Evolutionary conservation across 495 filamentous ascomycete genomes (phyloP).

Genomic region (Aspergillus incahuasiensis): DNA sequence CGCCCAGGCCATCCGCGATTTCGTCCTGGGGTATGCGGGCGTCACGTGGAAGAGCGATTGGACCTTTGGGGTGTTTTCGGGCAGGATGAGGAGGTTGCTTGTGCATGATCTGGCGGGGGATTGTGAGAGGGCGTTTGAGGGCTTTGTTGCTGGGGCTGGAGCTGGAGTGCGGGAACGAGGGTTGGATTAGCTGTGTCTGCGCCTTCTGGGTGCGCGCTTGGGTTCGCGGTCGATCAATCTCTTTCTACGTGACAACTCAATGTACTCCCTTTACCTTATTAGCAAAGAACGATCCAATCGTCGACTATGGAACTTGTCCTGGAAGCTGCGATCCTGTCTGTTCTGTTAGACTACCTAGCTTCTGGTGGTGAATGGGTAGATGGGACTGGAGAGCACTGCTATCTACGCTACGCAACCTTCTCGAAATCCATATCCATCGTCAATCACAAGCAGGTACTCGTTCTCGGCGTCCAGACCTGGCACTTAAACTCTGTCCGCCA

Average conservation of each 20-base stretch:
- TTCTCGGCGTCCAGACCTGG: slow-evolving; percentile 55
- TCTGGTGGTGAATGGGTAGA: too few species aligned
- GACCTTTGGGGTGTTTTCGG: slow-evolving; percentile 15
- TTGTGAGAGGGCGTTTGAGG: slow-evolving; percentile 3
- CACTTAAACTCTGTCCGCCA: too few species aligned
- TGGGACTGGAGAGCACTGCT: too few species aligned
- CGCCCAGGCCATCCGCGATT: slow-evolving; percentile 40
- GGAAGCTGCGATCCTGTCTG: background rate
- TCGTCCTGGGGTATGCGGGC: slow-evolving; percentile 11
- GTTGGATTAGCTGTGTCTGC: too few species aligned
- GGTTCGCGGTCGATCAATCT: too few species aligned
- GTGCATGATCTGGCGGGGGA: slow-evolving; percentile 15
- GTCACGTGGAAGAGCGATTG: slow-evolving; percentile 21
- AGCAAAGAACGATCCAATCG: slow-evolving; percentile 65
- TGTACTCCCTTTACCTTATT: too few species aligned
- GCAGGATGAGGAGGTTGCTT: slow-evolving; percentile 11
- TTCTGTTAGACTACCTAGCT: too few species aligned
- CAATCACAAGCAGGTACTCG: slow-evolving; percentile 63
- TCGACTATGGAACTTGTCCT: slow-evolving; percentile 60
- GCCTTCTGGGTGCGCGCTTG: too few species aligned
- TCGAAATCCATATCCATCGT: slow-evolving; percentile 56
- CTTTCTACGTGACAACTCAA: too few species aligned
- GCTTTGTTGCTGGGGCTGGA: too few species aligned
- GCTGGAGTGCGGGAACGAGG: too few species aligned
- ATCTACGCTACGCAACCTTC: slow-evolving; percentile 27